A percentile compares a stretch with the other conserved stretches of the same genome.
phyloP scores from a whole-genome alignment of 1,139 yeast genomes.

The Pichia inconspicua region DNA sequence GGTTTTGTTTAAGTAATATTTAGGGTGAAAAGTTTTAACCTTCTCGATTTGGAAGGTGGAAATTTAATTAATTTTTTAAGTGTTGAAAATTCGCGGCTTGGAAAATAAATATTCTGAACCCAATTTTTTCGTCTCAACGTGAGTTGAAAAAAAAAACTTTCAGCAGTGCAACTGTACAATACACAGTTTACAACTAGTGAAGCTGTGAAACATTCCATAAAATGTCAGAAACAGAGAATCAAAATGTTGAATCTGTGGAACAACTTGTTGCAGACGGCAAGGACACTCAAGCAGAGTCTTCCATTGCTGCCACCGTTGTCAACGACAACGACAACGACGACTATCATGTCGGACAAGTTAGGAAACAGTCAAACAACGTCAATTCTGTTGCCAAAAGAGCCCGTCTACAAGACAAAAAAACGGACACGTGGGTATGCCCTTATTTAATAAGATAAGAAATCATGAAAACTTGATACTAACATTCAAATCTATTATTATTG shows the following conservation, averaged over 20 bases:
- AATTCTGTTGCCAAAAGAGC: slow-evolving; percentile 28
- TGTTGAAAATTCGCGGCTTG: neutral
- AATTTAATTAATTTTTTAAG: too few relatives aligned
- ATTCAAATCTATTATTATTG: neutral
- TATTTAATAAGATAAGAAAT: too few relatives aligned
- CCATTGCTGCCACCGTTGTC: neutral
- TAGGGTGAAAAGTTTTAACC: neutral
- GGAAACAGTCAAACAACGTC: neutral
- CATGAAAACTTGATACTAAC: too few relatives aligned
- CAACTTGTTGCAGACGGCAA: neutral
- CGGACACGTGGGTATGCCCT: slow-evolving; percentile 48
- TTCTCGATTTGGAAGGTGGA: neutral
- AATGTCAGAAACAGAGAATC: neutral
- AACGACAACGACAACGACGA: neutral
- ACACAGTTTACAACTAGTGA: too few relatives aligned
- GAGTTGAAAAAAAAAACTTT: neutral
- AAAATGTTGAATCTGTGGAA: neutral
- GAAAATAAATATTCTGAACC: too few relatives aligned
- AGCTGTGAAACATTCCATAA: neutral
- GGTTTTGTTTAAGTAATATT: neutral
- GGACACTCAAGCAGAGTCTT: neutral
- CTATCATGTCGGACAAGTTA: neutral
- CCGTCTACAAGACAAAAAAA: slow-evolving; percentile 26
- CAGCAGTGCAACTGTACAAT: neutral
- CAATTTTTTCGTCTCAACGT: neutral